A percentile compares a stretch with the other conserved stretches of the same genome.
Evolutionary conservation across 192 early-diverging fungal genomes (phyloP).

Genomic region (Funneliformis geosporum): DNA sequence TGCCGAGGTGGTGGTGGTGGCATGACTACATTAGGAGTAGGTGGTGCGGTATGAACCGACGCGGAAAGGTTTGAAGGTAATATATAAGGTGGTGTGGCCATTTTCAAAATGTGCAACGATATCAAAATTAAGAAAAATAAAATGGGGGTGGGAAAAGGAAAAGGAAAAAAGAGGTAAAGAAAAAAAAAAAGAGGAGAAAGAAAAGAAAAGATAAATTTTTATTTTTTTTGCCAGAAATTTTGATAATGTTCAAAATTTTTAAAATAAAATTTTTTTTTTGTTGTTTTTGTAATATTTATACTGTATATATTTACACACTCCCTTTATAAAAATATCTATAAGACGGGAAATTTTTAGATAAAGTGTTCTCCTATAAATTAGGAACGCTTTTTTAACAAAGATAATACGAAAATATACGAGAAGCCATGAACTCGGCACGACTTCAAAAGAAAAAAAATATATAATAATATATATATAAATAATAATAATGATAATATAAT

Average conservation of each 20-base stretch:
- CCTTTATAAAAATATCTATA: conserved; percentile 17
- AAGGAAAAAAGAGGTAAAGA: neutral
- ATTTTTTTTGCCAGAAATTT: conserved; percentile 12
- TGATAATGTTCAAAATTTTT: conserved; percentile 1
- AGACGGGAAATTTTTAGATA: neutral
- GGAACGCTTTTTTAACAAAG: neutral
- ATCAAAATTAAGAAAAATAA: neutral
- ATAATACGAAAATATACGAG: conserved; percentile 12
- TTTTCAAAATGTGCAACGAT: conserved; percentile 25
- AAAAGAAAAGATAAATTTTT: neutral
- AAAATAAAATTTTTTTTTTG: conserved; percentile 7
- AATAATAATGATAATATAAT: too few species aligned
- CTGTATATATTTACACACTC: conserved; percentile 9
- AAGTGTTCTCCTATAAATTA: neutral
- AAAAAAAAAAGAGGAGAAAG: neutral
- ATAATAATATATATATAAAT: too few species aligned
- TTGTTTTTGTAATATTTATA: neutral
- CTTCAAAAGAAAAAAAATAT: conserved; percentile 9
- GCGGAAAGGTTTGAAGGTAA: neutral
- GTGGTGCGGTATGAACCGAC: neutral
- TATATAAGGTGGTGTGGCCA: conserved; percentile 16
- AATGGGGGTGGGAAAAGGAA: neutral
- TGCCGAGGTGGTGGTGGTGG: conserved; percentile 14
- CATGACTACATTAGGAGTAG: neutral
- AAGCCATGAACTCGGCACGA: conserved; percentile 23